Percentiles rank a stretch among this genome's conserved stretches.
Conservation (phyloP, 208 protist genomes). For the Vickermania ingenoplastis region DNA sequence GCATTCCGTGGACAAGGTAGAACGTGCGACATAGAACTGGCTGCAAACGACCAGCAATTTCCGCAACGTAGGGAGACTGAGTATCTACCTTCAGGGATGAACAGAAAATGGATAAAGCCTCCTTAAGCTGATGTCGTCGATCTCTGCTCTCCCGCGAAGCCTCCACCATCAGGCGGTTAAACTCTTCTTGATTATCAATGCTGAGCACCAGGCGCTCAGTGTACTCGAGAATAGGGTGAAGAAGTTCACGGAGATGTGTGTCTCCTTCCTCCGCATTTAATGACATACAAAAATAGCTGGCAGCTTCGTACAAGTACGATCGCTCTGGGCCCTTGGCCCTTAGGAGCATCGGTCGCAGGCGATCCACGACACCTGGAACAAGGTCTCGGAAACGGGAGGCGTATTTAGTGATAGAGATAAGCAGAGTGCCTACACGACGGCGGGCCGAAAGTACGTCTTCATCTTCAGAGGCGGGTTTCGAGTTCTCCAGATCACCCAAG, state of each 20-base stretch:
- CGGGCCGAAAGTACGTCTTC: conserved; percentile 28
- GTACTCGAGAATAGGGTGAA: conserved; percentile 35
- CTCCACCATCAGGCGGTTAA: conserved; percentile 47
- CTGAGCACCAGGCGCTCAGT: conserved; percentile 21
- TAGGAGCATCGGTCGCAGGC: conserved; percentile 43
- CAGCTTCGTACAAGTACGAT: conserved; percentile 58
- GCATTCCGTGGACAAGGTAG: conserved; percentile 36
- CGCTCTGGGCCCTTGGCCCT: conserved; percentile 19
- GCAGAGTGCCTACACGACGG: conserved; percentile 42
- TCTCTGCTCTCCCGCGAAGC: conserved; percentile 10
- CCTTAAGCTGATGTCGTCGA: conserved; percentile 23
- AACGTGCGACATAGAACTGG: conserved; percentile 30
- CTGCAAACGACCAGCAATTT: conserved; percentile 24
- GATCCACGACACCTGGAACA: conserved; percentile 12
- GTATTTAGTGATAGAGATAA: conserved; percentile 30
- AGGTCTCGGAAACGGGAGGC: conserved; percentile 11
- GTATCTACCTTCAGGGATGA: conserved; percentile 39
- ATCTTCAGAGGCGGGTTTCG: conserved; percentile 7
- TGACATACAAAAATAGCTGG: conserved; percentile 34
- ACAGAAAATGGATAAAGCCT: conserved; percentile 35
- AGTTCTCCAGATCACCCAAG: conserved; percentile 19
- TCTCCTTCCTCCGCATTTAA: conserved; percentile 32
- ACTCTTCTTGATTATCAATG: conserved; percentile 23
- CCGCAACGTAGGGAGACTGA: conserved; percentile 40
- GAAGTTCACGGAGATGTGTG: conserved; percentile 31